Evolutionary conservation across 805 yeast species (phyloP), one percentile per base, ranked within the genome.

Genomic region (Lipomyces starkeyi): DNA sequence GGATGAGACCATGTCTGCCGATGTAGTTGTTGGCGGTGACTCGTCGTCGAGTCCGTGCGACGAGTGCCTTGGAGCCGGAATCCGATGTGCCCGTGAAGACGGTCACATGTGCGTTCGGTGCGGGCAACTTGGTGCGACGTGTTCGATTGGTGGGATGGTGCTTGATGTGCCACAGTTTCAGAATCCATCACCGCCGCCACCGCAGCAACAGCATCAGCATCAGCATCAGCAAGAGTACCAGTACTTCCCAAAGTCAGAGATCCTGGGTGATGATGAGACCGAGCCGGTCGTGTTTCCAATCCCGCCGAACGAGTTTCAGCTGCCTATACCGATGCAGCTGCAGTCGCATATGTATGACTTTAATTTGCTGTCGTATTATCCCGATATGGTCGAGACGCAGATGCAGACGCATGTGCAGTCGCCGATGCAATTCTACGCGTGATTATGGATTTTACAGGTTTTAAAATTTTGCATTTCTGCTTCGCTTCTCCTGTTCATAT

Each of bases 401-500:
- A 6, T 7, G 20, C 49, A 43, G 49, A 2, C 7, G 20, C 49
- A 43, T 43, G 49, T 17, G 49, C 49, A 43, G 49, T 17, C 49
- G 49, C 49, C 49, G 5, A 43, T 43, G 49, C 49, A 43, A 14
- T 43, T 43, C 13, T 43, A 43, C 49, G 49, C 49, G 8, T 43
- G 20, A 43, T 43, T 3, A 13, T 11, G 1, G 40, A 14, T 7
- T 13, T 35, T 35, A 1, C 14, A 14, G 40, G 40, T 37, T 37
- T 1, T 2, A 35, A 35, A 35, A 35, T 9, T 40, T 40, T 43
- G n/a, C 49, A 43, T 43, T 43, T 43, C 40, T 37, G 40, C 40
- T 43, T 6, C 20, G 49, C 49, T 43, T 43, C 49, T 43, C 49
- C 49, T 43, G 49, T 43, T 43, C 49, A 43, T 43, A 43, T 35